Conservation (phyloP, 106 monocot species). For the Vanilla planifolia region DNA sequence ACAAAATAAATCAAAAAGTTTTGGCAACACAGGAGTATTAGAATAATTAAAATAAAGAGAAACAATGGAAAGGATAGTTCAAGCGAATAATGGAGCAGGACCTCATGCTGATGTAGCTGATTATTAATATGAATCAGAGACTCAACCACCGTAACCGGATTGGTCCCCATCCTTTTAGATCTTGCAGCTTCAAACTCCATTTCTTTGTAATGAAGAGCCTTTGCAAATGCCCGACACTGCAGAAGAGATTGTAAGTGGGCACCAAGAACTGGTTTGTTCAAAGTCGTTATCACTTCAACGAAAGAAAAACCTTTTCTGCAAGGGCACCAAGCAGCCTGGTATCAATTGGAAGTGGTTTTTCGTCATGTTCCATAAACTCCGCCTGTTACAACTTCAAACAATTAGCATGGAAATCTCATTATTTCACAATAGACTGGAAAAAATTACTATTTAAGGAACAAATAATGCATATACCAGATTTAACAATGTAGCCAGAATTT, state of each 20-base stretch:
- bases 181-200: slow-evolving; percentile 98
- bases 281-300: not conserved
- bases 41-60: not conserved
- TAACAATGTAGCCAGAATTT: slow-evolving; percentile 90
- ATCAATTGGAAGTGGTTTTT: slow-evolving; percentile 99
- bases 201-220: slow-evolving; percentile 99
- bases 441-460: not conserved
- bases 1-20: too few relatives aligned
- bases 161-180: slow-evolving; percentile 91
- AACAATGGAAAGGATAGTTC: not conserved
- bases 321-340: slow-evolving; percentile 97
- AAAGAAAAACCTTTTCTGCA: slow-evolving; percentile 77
- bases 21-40: too few relatives aligned
- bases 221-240: slow-evolving; percentile 97
- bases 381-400: slow-evolving; percentile 45
- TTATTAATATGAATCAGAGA: slow-evolving; percentile 99
- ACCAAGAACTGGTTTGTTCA: too few relatives aligned
- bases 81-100: slow-evolving; percentile 13
- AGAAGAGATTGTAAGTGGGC: not conserved
- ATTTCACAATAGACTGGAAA: not conserved
- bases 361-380: slow-evolving; percentile 99
- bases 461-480: slow-evolving; percentile 53
- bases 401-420: not conserved
- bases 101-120: slow-evolving; percentile 99
- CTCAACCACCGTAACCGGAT: slow-evolving; percentile 95